A percentile compares a stretch with the other conserved stretches of the same genome.
Conservation (phyloP, 139 green algal genomes). For the Picochlorum sp. region DNA sequence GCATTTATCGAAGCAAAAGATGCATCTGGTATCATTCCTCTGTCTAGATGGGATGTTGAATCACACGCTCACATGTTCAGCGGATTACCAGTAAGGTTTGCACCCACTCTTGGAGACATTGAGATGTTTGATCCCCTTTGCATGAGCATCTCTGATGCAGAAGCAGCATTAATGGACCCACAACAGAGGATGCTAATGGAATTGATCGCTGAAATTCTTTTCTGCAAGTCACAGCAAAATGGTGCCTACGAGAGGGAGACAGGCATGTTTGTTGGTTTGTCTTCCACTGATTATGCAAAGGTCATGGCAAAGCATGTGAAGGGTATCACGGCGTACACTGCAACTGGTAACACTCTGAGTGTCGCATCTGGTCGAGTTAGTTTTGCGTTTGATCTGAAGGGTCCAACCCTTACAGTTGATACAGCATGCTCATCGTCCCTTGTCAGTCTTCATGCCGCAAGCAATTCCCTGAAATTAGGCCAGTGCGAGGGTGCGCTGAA, state of each 20-base stretch:
- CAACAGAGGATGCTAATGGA: conserved; percentile 79
- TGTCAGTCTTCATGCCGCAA: conserved; percentile 37
- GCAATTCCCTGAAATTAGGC: conserved; percentile 14
- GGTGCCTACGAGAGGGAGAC: not conserved
- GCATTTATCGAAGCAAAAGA: conserved; percentile 5
- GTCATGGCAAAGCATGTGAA: conserved; percentile 21
- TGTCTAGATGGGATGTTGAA: conserved; percentile 33
- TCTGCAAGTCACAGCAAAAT: not conserved
- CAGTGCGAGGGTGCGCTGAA: conserved; percentile 11
- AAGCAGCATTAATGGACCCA: conserved; percentile 62
- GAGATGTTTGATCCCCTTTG: conserved; percentile 45
- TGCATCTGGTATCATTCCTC: conserved; percentile 20
- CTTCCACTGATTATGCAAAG: conserved; percentile 24
- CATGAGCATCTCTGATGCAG: conserved; percentile 40
- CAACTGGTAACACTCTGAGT: conserved; percentile 42
- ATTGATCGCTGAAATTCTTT: conserved; percentile 22
- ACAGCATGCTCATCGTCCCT: conserved; percentile 78
- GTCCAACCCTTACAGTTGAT: conserved; percentile 66
- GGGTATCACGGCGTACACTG: conserved; percentile 18
- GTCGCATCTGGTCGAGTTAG: conserved; percentile 70
- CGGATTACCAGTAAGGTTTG: conserved; percentile 31
- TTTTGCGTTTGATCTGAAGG: conserved; percentile 60
- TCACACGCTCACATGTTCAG: conserved; percentile 6
- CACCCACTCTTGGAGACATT: conserved; percentile 21
- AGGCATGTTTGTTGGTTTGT: conserved; percentile 62